phyloP scores from a whole-genome alignment of 1,284 basidiomycete genomes.

The Quambalaria eucalypti region DNA sequence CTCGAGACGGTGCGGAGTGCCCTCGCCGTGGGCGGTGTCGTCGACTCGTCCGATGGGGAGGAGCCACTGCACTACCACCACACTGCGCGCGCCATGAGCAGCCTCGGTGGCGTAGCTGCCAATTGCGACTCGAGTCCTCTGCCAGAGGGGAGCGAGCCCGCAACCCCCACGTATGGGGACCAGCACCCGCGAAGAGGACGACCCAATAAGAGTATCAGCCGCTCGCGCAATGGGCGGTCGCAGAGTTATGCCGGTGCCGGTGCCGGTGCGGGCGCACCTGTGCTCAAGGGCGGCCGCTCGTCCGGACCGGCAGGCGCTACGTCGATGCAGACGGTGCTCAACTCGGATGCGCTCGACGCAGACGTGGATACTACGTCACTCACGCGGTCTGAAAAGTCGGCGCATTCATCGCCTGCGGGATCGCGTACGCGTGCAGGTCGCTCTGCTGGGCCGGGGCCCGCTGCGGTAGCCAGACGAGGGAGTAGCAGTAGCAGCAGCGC shows the following conservation, averaged over 20 bases:
- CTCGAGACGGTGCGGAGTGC: conserved; percentile 26
- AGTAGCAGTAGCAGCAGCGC: no score
- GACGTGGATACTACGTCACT: no score
- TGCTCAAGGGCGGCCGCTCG: not conserved
- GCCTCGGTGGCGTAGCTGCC: conserved; percentile 16
- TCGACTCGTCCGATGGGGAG: conserved; percentile 12
- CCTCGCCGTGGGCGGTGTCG: conserved; percentile 35
- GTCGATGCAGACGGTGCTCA: not conserved
- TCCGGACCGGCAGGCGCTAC: not conserved
- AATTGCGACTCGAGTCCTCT: conserved; percentile 11
- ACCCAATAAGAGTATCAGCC: not conserved
- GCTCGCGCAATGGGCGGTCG: not conserved
- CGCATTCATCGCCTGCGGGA: no score
- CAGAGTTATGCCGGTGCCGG: not conserved
- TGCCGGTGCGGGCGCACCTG: no score
- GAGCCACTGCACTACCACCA: conserved; percentile 7
- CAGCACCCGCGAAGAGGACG: conserved; percentile 9
- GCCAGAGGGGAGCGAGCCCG: conserved; percentile 13
- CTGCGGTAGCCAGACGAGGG: no score
- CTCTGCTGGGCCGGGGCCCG: no score
- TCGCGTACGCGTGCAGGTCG: no score
- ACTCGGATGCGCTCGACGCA: not conserved
- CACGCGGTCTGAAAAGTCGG: no score
- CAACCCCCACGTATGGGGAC: conserved; percentile 7
- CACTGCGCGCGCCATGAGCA: no score